Percentiles rank a stretch among this genome's conserved stretches.
These are phyloP conservation scores for Clavulina sp. DNA, from an alignment of 768 basidiomycete species.

Conservation along the genomic window DNA sequence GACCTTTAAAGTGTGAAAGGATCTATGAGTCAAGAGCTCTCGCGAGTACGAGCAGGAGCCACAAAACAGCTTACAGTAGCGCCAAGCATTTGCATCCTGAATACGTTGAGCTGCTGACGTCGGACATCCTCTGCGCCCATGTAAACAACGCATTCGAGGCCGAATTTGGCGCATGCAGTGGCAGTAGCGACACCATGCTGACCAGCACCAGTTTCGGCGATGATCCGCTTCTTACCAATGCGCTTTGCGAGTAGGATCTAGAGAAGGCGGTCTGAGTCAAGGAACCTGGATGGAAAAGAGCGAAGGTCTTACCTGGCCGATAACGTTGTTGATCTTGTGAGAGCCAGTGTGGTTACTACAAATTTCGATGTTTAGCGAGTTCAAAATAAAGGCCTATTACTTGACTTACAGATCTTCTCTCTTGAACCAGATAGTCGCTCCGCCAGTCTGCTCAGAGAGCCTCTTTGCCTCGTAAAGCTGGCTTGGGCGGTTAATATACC, in stretches of 20 bases:
- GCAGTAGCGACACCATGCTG: constrained; percentile 99
- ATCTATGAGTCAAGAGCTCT: neutral
- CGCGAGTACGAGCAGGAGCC: neutral
- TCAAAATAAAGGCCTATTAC: neutral
- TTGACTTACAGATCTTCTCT: constrained; percentile 66
- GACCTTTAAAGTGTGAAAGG: constrained; percentile 34
- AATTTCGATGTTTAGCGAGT: neutral
- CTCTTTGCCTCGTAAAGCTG: constrained; percentile 83
- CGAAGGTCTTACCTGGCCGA: constrained; percentile 56
- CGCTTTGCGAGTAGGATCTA: constrained; percentile 88
- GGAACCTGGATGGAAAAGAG: constrained; percentile 1
- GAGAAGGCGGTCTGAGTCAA: constrained; percentile 1
- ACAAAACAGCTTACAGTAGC: constrained; percentile 42
- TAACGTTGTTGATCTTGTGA: constrained; percentile 98
- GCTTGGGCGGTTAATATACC: constrained; percentile 91
- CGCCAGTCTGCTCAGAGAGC: constrained; percentile 75
- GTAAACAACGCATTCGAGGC: constrained; percentile 86
- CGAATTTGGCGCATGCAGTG: constrained; percentile 93
- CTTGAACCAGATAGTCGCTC: constrained; percentile 96
- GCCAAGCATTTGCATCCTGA: constrained; percentile 94
- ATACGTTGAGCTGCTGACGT: constrained; percentile 91
- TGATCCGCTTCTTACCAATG: constrained; percentile 89
- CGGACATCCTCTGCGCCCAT: constrained; percentile 98
- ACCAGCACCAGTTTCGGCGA: constrained; percentile 96
- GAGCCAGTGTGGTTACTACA: constrained; percentile 90